Conservation (phyloP, 2,329 filamentous ascomycete species). For the Huntiella moniliformis region DNA sequence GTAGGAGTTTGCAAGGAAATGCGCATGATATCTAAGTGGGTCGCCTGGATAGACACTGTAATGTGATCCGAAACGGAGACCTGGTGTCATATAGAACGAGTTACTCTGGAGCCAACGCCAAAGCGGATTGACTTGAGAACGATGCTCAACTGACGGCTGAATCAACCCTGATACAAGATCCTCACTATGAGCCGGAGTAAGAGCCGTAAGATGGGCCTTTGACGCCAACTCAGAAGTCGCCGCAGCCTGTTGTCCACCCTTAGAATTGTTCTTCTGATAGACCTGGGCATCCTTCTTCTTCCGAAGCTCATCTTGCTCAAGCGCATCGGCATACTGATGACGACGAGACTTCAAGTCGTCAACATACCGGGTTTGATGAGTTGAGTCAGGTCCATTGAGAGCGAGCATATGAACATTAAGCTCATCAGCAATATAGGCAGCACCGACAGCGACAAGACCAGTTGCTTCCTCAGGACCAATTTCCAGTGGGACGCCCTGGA, state of each 20-base stretch:
- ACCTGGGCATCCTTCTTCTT: slow-evolving; percentile 13
- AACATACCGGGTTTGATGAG: background rate
- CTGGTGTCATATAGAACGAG: slow-evolving; percentile 69
- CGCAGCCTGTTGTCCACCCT: slow-evolving; percentile 4
- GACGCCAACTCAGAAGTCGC: background rate
- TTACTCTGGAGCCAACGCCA: slow-evolving; percentile 60
- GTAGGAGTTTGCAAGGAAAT: slow-evolving; percentile 71
- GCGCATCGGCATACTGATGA: slow-evolving; percentile 3
- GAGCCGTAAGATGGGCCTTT: background rate
- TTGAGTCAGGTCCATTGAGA: slow-evolving; percentile 35
- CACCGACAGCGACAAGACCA: slow-evolving; percentile 56
- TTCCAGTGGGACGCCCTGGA: slow-evolving; percentile 73
- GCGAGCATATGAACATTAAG: slow-evolving; percentile 46
- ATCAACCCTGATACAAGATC: slow-evolving; percentile 12
- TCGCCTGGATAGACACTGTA: slow-evolving; percentile 94
- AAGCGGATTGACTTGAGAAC: slow-evolving; percentile 32
- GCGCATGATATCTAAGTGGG: slow-evolving; percentile 82
- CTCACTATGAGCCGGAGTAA: slow-evolving; percentile 5
- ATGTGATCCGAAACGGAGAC: slow-evolving; percentile 81
- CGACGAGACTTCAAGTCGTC: slow-evolving; percentile 7
- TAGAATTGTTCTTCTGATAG: slow-evolving; percentile 12
- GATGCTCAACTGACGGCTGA: slow-evolving; percentile 19
- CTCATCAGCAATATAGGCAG: slow-evolving; percentile 70
- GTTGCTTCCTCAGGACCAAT: slow-evolving; percentile 80
- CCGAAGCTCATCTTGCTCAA: slow-evolving; percentile 7